Base-by-base conservation (phyloP, 768 basidiomycete genomes). In the Pleurotus salmoneostramineus region DNA sequence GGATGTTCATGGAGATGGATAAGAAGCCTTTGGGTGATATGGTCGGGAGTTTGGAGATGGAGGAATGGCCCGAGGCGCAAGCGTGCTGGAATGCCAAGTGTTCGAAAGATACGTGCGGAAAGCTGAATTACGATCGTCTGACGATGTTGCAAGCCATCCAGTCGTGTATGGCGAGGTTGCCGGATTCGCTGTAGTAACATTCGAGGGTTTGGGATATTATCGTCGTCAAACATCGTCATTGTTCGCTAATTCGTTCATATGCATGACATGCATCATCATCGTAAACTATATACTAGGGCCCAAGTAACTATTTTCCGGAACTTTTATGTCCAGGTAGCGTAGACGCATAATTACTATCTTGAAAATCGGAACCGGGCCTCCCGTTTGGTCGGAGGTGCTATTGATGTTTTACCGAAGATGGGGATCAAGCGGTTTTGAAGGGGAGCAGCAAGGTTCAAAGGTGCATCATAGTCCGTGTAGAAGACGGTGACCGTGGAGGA, bases 81-180 rank as follows among this genome's bases (percentile, higher is more conserved):
- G 72, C 69, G 0, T 77, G 76, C 50, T 77, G 76, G 76, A 64
- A 59, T 46, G 73, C 75, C 5, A 72, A 66, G 56, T 77, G 77
- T 48, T 35, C 59, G 5, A 56, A 56, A 34, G 44, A 56, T 12
- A 34, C 14, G 31, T 78, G 77, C 51, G 69, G 67, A 36, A 67
- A 64, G 36, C 33, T 63, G n/a, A 68, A 71, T 57, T 78, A 75
- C 52, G 66, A 73, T 62, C 74, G 74, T 64, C 57, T 71, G 43
- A 34, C 11, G 15, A 55, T 43, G 52, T 42, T 55, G 15, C 52
- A 55, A 32, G 35, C 36, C 27, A 55, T 55, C 36, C 52, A 55
- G 40, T n/a, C 36, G 5, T 55, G 52, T 31, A 55, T 55, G 6
- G 15, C 52, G 5, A 55, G 32, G 40, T 43, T 55, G 32, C 40